These are phyloP conservation scores for Talaromyces amestolkiae DNA, from an alignment of 2,329 filamentous ascomycete genomes.

Conservation along the genomic window DNA sequence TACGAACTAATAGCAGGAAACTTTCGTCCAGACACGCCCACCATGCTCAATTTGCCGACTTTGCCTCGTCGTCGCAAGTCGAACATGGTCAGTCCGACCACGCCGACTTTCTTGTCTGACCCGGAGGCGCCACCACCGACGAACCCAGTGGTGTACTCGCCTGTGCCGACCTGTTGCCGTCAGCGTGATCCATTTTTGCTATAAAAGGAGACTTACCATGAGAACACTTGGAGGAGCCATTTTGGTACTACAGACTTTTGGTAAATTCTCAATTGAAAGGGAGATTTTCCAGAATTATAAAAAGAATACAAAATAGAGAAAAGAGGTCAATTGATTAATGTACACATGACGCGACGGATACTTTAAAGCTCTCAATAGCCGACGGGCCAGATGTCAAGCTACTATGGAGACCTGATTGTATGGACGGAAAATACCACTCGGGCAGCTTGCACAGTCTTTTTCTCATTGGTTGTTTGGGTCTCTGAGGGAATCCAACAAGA, in stretches of 20 bases:
- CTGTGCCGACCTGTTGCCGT: conserved; percentile 69
- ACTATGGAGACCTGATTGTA: conserved; percentile 10
- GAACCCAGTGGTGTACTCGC: conserved; percentile 95
- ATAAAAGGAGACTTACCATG: conserved; percentile 54
- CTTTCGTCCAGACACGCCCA: conserved; percentile 82
- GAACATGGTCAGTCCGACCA: conserved; percentile 85
- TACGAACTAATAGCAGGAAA: conserved; percentile 75
- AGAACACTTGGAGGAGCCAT: conserved; percentile 66
- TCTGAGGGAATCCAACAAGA: background rate
- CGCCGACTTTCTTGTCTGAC: conserved; percentile 94
- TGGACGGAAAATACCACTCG: conserved; percentile 14
- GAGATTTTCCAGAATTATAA: background rate
- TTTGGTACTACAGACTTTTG: background rate
- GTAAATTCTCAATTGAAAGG: background rate
- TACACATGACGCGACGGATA: background rate
- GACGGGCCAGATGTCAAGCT: conserved; percentile 17
- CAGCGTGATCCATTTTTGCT: background rate
- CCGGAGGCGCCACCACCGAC: conserved; percentile 78
- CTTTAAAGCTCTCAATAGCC: conserved; percentile 30
- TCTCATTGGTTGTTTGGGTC: background rate
- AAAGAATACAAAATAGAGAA: background rate
- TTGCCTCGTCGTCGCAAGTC: conserved; percentile 85
- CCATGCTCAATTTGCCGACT: conserved; percentile 83
- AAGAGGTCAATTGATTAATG: conserved; percentile 5
- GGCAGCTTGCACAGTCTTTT: background rate